Conservation (phyloP, 164 flowering plant species). For the Tinospora cordifolia region DNA sequence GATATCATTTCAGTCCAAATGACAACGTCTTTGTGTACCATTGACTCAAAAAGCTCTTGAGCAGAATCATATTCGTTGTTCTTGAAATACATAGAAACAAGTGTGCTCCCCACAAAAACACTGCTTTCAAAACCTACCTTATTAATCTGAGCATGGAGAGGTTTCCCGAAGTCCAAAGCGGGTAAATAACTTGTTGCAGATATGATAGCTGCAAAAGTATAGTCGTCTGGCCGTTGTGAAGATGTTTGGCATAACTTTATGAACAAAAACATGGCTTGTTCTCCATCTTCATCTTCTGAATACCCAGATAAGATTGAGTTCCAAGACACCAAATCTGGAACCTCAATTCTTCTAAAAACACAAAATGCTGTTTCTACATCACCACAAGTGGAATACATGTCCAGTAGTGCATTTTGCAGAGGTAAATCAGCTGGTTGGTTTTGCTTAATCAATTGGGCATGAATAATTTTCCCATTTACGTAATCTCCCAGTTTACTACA, state of each 20-base stretch:
- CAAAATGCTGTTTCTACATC: conserved; percentile 32
- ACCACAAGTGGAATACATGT: conserved; percentile 69
- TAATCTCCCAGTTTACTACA: conserved; percentile 37
- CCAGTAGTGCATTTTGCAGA: conserved; percentile 66
- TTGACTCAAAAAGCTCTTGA: conserved; percentile 33
- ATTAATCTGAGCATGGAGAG: conserved; percentile 53
- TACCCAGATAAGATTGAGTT: conserved; percentile 68
- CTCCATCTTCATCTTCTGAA: conserved; percentile 47
- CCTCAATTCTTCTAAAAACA: conserved; percentile 41
- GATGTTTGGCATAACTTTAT: conserved; percentile 27
- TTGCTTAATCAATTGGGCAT: conserved; percentile 46
- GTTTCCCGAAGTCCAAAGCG: conserved; percentile 42
- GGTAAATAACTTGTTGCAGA: conserved; percentile 36
- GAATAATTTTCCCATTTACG: conserved; percentile 41
- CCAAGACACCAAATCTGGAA: conserved; percentile 72
- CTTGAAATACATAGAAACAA: conserved; percentile 66
- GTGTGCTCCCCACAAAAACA: conserved; percentile 54
- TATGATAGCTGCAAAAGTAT: conserved; percentile 54
- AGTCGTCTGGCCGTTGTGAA: conserved; percentile 57
- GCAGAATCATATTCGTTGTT: conserved; percentile 45
- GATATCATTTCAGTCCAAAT: conserved; percentile 88
- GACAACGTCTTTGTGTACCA: conserved; percentile 51
- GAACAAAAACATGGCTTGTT: conserved; percentile 50
- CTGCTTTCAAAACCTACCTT: conserved; percentile 46
- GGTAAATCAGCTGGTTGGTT: conserved; percentile 40